Evolutionary conservation across 495 filamentous ascomycete species (phyloP).

Genomic region (Neurospora sp.): DNA sequence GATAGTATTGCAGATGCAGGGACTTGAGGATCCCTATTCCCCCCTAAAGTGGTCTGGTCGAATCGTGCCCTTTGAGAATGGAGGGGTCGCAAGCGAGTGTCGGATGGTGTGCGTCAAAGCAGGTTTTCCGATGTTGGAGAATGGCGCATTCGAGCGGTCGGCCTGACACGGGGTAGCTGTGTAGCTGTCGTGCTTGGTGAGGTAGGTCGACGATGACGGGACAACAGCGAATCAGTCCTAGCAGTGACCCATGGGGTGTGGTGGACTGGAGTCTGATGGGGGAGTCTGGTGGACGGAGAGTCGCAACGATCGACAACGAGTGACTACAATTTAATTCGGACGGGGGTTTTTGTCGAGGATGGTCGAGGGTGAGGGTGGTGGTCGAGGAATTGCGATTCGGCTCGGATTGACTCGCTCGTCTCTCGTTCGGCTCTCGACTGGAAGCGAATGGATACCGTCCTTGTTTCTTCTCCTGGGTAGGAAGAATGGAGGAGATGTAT

Average conservation of each 20-base stretch:
- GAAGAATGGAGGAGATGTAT: not conserved
- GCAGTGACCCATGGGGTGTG: not conserved
- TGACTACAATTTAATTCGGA: not conserved
- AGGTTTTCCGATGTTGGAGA: constrained; percentile 14
- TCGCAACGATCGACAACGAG: not conserved
- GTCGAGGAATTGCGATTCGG: not conserved
- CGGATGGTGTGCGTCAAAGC: constrained; percentile 15
- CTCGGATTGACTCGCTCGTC: not conserved
- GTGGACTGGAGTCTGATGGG: not conserved
- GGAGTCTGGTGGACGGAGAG: not conserved
- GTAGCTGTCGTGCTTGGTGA: not conserved
- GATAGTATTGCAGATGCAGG: not conserved
- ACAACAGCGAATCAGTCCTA: not conserved
- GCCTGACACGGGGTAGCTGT: not conserved
- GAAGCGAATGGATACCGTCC: not conserved
- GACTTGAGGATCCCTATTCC: not conserved
- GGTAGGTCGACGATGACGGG: not conserved
- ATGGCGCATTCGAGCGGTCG: constrained; percentile 8
- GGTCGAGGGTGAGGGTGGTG: not conserved
- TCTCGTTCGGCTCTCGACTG: not conserved
- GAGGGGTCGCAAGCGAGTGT: constrained; percentile 8
- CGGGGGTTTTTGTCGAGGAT: not conserved
- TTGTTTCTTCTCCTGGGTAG: not conserved
- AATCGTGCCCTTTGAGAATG: not conserved
- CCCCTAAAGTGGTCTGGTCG: not conserved